Conservation (phyloP, 176 grass and related monocot genomes). For the Secale cereale region DNA sequence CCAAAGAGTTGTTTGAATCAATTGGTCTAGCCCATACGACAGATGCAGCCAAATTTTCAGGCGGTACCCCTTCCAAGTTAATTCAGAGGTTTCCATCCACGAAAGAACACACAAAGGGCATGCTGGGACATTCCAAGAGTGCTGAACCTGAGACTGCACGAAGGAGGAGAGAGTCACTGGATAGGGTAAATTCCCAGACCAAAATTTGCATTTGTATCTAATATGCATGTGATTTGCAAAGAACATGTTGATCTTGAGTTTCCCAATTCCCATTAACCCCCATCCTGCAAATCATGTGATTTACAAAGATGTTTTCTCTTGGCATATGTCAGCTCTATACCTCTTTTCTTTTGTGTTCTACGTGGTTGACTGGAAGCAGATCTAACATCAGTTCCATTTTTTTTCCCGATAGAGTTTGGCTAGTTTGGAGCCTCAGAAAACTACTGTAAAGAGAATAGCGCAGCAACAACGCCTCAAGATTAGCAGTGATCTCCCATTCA, state of each 20-base stretch:
- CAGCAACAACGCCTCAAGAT: conserved; percentile 64
- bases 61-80: conserved; percentile 41
- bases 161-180: conserved; percentile 85
- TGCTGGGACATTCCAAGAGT: conserved; percentile 47
- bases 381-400: conserved; percentile 12
- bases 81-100: conserved; percentile 44
- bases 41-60: conserved; percentile 42
- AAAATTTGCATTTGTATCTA: conserved; percentile 6
- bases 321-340: background rate
- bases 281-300: background rate
- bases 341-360: background rate
- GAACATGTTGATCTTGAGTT: background rate
- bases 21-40: conserved; percentile 66
- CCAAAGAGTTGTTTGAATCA: conserved; percentile 83
- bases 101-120: conserved; percentile 38
- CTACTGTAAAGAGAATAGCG: conserved; percentile 79
- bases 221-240: conserved; percentile 6
- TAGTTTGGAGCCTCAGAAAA: conserved; percentile 80
- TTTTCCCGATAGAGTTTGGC: conserved; percentile 47
- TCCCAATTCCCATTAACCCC: background rate
- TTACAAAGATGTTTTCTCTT: background rate
- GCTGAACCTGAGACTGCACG: conserved; percentile 67
- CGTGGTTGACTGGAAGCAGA: conserved; percentile 5
- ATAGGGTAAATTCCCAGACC: conserved; percentile 52
- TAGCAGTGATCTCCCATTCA: conserved; percentile 63